Conservation (phyloP, 176 grass and related monocot genomes). For the Themeda triandra region DNA sequence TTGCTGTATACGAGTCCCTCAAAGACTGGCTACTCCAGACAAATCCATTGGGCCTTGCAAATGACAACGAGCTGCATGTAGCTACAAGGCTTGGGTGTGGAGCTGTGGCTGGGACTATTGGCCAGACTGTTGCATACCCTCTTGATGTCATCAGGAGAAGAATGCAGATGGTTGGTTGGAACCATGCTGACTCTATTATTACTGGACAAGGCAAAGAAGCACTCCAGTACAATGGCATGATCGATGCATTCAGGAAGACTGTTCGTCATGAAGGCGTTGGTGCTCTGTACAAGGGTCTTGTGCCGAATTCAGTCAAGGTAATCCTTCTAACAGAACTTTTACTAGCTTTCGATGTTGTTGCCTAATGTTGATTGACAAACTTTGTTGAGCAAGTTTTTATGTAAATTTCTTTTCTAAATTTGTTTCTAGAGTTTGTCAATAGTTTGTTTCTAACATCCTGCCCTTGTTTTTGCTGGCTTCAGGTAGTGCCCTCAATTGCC, state of each 20-base stretch:
- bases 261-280: slow-evolving; percentile 82
- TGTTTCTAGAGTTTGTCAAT: neutral
- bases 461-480: neutral
- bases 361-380: neutral
- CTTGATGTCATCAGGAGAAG: slow-evolving; percentile 95
- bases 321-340: neutral
- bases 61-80: slow-evolving; percentile 71
- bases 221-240: slow-evolving; percentile 85
- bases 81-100: slow-evolving; percentile 84
- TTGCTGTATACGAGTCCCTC: slow-evolving; percentile 90
- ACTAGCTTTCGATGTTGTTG: neutral
- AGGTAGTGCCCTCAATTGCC: slow-evolving; percentile 95
- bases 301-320: slow-evolving; percentile 99
- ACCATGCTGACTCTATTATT: slow-evolving; percentile 76
- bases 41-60: slow-evolving; percentile 63
- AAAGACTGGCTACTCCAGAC: slow-evolving; percentile 79
- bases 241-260: slow-evolving; percentile 92
- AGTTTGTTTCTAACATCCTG: neutral
- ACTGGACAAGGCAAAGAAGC: slow-evolving; percentile 59
- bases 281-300: slow-evolving; percentile 96
- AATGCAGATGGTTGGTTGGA: slow-evolving; percentile 99
- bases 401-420: neutral
- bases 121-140: slow-evolving; percentile 97
- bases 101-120: slow-evolving; percentile 80
- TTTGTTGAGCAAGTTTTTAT: neutral